Evolutionary conservation across 2,329 filamentous ascomycete species (phyloP).

Genomic region (Epichloe gansuensis): DNA sequence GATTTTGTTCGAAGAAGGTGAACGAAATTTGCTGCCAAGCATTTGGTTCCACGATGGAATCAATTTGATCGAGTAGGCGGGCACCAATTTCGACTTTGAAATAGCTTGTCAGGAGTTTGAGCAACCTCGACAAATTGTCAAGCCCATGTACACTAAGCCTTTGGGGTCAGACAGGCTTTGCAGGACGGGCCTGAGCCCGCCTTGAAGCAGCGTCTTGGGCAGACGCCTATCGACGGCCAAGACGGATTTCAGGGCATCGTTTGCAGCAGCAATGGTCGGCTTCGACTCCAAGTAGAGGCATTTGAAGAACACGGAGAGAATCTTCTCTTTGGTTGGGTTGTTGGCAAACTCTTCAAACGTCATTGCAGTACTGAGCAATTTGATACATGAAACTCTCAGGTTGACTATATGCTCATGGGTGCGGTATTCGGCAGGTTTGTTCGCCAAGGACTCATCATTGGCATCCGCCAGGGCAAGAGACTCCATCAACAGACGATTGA

Average conservation of each 20-base stretch:
- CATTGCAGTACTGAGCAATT: conserved; percentile 85
- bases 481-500: conserved; percentile 85
- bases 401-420: conserved; percentile 93
- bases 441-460: conserved; percentile 79
- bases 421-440: conserved; percentile 87
- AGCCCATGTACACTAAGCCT: conserved; percentile 79
- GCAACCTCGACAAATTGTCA: conserved; percentile 76
- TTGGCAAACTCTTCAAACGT: conserved; percentile 84
- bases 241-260: conserved; percentile 78
- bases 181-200: conserved; percentile 85
- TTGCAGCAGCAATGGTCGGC: conserved; percentile 86
- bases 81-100: conserved; percentile 98
- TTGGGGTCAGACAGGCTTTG: conserved; percentile 93
- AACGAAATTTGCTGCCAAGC: conserved; percentile 86
- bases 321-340: conserved; percentile 51
- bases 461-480: conserved; percentile 89
- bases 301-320: conserved; percentile 96
- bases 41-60: conserved; percentile 70
- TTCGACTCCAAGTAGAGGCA: conserved; percentile 87
- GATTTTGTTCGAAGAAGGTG: conserved; percentile 84
- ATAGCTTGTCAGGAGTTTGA: conserved; percentile 91
- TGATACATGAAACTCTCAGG: conserved; percentile 84
- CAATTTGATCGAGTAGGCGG: conserved; percentile 86
- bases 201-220: conserved; percentile 89
- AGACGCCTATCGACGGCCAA: conserved; percentile 81